Percentiles rank a stretch among this genome's conserved stretches.
These are phyloP conservation scores for Leersia perrieri DNA, from an alignment of 176 grass and related monocot genomes.

Conservation along the genomic window DNA sequence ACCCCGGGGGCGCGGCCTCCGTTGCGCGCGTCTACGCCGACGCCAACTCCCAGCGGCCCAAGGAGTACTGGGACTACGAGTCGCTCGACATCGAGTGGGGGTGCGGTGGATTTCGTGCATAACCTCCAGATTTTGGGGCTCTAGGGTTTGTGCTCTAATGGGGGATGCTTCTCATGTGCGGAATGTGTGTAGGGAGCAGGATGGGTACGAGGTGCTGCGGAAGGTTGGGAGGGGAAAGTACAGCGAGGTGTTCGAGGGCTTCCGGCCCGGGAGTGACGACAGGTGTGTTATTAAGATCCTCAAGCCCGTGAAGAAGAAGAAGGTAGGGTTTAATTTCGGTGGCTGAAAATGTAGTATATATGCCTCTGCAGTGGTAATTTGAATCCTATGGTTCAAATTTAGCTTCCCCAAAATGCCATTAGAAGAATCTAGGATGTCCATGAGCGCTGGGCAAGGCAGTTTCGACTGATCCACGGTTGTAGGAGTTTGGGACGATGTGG, in stretches of 20 bases:
- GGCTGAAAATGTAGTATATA: neutral
- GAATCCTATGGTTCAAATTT: neutral
- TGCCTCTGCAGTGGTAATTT: neutral
- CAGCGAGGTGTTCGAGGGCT: conserved; percentile 89
- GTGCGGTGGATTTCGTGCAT: conserved; percentile 17
- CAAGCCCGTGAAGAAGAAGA: conserved; percentile 98
- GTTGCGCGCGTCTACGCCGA: conserved; percentile 67
- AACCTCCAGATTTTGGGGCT: conserved; percentile 1
- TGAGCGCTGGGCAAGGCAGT: neutral
- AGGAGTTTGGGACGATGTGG: neutral
- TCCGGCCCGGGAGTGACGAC: conserved; percentile 52
- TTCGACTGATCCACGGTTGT: neutral
- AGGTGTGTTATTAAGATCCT: conserved; percentile 94
- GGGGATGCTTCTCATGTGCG: neutral
- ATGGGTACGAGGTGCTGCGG: conserved; percentile 74
- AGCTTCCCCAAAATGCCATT: neutral
- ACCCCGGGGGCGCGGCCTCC: conserved; percentile 44
- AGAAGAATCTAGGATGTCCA: neutral
- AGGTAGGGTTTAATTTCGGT: conserved; percentile 31
- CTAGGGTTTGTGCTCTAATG: conserved; percentile 15
- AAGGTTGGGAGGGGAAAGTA: conserved; percentile 96
- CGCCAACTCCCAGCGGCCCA: conserved; percentile 61
- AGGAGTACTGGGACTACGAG: conserved; percentile 97
- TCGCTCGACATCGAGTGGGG: conserved; percentile 83
- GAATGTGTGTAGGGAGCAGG: conserved; percentile 68